Conservation (phyloP, 345 rosid genomes). For the Xanthoceras sorbifolium region DNA sequence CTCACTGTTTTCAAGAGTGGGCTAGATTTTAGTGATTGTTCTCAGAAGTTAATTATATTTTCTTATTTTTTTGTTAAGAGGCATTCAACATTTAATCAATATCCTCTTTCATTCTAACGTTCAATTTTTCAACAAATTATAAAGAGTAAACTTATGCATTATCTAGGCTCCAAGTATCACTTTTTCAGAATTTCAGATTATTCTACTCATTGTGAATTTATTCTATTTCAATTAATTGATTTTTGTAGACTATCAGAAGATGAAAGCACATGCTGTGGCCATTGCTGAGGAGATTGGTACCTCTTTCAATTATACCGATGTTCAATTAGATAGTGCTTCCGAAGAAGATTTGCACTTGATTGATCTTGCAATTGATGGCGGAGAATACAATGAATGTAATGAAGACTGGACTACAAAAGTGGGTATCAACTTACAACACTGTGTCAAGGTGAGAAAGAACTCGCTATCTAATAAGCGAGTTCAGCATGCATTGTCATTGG, state of each 20-base stretch:
- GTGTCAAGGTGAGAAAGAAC: conserved; percentile 79
- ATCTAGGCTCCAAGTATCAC: background rate
- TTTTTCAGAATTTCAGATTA: background rate
- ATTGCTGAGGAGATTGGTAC: conserved; percentile 71
- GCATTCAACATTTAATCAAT: background rate
- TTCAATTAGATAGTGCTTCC: conserved; percentile 63
- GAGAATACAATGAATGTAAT: conserved; percentile 50
- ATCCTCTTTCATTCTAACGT: no score
- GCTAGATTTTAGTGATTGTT: background rate
- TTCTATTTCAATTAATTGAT: conserved; percentile 1
- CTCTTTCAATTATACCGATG: conserved; percentile 65
- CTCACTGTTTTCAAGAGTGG: background rate
- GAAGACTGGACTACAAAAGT: conserved; percentile 90
- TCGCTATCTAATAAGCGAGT: conserved; percentile 60
- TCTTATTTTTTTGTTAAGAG: background rate
- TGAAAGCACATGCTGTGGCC: conserved; percentile 78
- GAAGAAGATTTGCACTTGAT: conserved; percentile 76
- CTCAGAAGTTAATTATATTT: background rate
- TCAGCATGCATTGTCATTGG: conserved; percentile 75
- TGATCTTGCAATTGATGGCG: conserved; percentile 78
- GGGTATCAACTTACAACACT: conserved; percentile 76
- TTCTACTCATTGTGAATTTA: background rate
- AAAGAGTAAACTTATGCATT: background rate
- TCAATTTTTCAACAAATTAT: background rate
- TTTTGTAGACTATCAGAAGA: conserved; percentile 83